Percentiles rank a stretch among this genome's conserved stretches.
phyloP scores from a whole-genome alignment of 495 filamentous ascomycete species.

The Letharia columbiana region DNA sequence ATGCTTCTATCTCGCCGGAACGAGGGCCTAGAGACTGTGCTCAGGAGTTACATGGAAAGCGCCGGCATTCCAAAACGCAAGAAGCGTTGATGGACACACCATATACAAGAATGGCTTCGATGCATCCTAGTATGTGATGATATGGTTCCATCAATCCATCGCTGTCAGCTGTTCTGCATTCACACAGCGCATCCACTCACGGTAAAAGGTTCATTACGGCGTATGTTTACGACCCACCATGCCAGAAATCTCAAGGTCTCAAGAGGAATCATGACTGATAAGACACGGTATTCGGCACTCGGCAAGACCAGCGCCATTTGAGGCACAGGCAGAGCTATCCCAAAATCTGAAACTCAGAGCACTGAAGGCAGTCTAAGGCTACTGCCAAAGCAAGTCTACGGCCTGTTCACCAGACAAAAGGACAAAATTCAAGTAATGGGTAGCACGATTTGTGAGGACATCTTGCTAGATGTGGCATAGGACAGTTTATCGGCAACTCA shows the following conservation, averaged over 20 bases:
- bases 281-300: background rate
- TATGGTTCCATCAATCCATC: background rate
- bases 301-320: background rate
- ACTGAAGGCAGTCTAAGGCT: background rate
- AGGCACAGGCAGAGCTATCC: background rate
- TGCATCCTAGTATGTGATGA: background rate
- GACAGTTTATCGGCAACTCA: background rate
- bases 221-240: background rate
- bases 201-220: background rate
- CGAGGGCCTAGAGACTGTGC: conserved; percentile 65
- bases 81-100: conserved; percentile 7
- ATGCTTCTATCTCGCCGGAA: conserved; percentile 80
- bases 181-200: background rate
- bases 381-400: background rate
- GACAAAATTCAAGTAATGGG: background rate
- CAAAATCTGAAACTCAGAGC: background rate
- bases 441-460: background rate
- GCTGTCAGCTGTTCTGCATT: background rate
- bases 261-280: background rate
- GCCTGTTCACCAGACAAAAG: background rate
- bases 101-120: background rate
- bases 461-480: background rate
- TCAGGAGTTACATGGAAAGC: conserved; percentile 55
- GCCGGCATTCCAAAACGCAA: conserved; percentile 14
- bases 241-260: background rate